Evolutionary conservation across 108 stramenopile species (phyloP), one percentile per base, ranked within the genome.

Genomic region (Poteriospumella lacustris): DNA sequence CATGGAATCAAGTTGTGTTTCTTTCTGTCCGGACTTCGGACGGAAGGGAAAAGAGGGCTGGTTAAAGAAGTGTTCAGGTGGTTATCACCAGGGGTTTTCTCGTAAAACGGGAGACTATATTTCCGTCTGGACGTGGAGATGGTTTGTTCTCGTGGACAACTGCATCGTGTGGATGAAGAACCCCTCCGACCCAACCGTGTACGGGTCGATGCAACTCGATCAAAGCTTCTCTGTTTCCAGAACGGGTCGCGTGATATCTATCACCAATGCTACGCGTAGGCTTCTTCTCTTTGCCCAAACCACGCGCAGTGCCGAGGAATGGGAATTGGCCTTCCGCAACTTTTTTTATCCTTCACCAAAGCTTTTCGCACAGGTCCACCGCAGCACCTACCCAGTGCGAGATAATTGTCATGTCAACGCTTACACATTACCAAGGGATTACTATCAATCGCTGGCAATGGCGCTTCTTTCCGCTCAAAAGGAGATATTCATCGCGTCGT

Each of bases 11-110:
- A 52, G 43, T 44, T n/a, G 26, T 26, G 47, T 73, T 39, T 73
- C 70, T 5, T 56, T 73, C 31, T 26, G 5, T 34, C 70, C 70
- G 28, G 44, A 73, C 5, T 56, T 73, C 5, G 70, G 70, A 73
- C 38, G 70, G 31, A 73, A 73, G 42, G 70, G 70, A 28, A 73
- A 42, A 42, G 70, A 73, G 36, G 70, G 70, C 5, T 73, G 24
- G 3, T 56, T 73, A 52, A 3, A 33, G 28, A 73, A 73, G 42
- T 73, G 12, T 34, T 73, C 70, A 15, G 70, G 70, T 73, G 70
- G 70, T 52, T 73, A 73, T 42, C 9, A 29, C 5, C 40, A 73
- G 42, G 36, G 36, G 31, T 73, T 52, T 38, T 73, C 70, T 28
- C 15, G 44, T 42, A 44, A 56, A 52, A 73, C 41, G 3, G 70